Evolutionary conservation across 768 basidiomycete species (phyloP).

Genomic region (Lanmaoa rubissima): DNA sequence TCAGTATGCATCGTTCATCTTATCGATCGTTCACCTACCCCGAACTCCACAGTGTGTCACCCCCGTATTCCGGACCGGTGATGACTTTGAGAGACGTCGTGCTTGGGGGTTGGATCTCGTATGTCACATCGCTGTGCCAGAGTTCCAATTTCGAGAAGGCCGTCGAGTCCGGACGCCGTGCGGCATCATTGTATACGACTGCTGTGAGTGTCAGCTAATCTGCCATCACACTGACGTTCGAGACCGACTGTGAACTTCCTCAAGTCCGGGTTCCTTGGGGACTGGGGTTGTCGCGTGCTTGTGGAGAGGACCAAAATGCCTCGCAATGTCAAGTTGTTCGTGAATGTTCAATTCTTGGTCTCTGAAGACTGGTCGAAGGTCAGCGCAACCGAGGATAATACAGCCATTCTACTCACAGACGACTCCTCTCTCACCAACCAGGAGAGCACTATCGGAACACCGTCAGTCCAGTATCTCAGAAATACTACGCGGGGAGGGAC

Average conservation of each 20-base stretch:
- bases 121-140: conserved; percentile 81
- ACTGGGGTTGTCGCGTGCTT: conserved; percentile 82
- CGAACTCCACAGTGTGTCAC: conserved; percentile 81
- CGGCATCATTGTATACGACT: conserved; percentile 73
- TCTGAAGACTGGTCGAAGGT: conserved; percentile 54
- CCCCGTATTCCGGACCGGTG: conserved; percentile 67
- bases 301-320: conserved; percentile 73
- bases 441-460: conserved; percentile 49
- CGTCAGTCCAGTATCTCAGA: conserved; percentile 6
- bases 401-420: conserved; percentile 50
- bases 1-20: conserved; percentile 2
- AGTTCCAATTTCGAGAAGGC: conserved; percentile 74
- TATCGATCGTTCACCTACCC: conserved; percentile 45
- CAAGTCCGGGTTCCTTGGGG: conserved; percentile 64
- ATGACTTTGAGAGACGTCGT: conserved; percentile 75
- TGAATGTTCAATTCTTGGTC: conserved; percentile 70
- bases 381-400: neutral
- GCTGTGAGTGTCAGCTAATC: conserved; percentile 8
- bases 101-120: conserved; percentile 81
- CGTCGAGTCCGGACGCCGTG: conserved; percentile 57
- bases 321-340: conserved; percentile 69
- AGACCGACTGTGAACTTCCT: conserved; percentile 68
- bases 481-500: conserved; percentile 17
- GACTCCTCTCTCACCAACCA: conserved; percentile 74
- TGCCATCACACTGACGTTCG: neutral